A percentile compares a stretch with the other conserved stretches of the same genome.
Conservation (phyloP, 306 rosid genomes). For the Cajanus cajan region DNA sequence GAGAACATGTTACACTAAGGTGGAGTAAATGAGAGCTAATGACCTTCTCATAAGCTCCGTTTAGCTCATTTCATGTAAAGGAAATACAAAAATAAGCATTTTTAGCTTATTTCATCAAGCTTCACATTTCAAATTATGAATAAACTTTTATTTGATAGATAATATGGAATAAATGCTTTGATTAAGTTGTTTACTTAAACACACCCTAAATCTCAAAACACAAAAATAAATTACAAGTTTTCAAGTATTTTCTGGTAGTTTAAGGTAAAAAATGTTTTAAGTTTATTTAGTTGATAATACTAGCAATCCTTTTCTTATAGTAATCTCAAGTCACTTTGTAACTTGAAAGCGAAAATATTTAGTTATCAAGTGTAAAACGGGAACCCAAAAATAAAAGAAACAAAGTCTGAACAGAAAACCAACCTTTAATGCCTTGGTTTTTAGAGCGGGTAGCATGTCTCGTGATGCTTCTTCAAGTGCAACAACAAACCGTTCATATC, state of each 20-base stretch:
- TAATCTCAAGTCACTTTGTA: background rate
- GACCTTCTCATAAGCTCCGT: background rate
- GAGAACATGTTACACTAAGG: background rate
- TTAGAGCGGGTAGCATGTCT: slow-evolving; percentile 85
- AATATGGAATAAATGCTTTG: background rate
- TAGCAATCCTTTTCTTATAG: background rate
- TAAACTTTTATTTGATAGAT: background rate
- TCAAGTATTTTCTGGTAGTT: background rate
- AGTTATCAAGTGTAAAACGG: background rate
- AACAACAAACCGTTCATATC: slow-evolving; percentile 85
- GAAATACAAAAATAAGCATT: background rate
- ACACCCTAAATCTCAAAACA: background rate
- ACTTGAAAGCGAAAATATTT: background rate
- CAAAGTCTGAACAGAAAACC: slow-evolving; percentile 20
- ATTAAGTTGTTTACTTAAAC: background rate
- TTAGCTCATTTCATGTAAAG: background rate
- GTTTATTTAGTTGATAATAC: background rate
- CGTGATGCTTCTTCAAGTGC: slow-evolving; percentile 97
- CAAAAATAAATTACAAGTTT: background rate
- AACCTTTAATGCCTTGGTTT: slow-evolving; percentile 89
- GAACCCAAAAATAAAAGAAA: background rate
- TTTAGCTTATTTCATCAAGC: background rate
- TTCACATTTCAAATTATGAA: background rate
- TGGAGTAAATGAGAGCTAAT: background rate
- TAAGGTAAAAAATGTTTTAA: background rate